Evolutionary conservation across 73 alveolate genomes (phyloP).

Genomic region (Paramecium biaurelia): DNA sequence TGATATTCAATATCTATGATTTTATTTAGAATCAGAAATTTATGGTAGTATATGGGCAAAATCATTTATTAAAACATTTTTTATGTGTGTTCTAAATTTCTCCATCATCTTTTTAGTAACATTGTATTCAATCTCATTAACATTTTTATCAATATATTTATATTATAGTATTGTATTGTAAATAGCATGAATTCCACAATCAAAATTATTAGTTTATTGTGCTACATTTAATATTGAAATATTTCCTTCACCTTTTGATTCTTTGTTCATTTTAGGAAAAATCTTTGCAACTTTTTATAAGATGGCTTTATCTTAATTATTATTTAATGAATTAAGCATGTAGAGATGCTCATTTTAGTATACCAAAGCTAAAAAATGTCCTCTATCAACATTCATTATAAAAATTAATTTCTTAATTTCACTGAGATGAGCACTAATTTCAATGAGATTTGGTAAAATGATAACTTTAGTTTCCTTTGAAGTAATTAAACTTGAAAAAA

Average conservation of each 20-base stretch:
- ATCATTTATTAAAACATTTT: neutral
- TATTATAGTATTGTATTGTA: neutral
- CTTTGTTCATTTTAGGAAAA: neutral
- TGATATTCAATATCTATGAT: neutral
- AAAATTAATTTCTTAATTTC: neutral
- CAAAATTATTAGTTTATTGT: neutral
- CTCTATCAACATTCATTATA: neutral
- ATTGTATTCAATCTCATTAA: neutral
- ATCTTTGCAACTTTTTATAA: neutral
- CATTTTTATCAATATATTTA: neutral
- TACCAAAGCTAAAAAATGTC: neutral
- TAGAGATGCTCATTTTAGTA: neutral
- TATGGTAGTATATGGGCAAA: neutral
- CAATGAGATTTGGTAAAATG: neutral
- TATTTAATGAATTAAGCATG: neutral
- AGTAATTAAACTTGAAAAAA: neutral
- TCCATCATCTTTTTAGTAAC: neutral
- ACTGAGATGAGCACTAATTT: neutral
- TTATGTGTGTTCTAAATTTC: neutral
- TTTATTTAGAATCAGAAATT: neutral
- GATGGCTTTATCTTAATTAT: neutral
- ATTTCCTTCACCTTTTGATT: neutral
- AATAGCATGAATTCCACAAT: neutral
- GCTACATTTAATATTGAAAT: neutral
- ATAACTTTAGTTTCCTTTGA: neutral